Evolutionary conservation across 371 early-diverging fungal genomes (phyloP).

Genomic region (Mortierella polycephala): DNA sequence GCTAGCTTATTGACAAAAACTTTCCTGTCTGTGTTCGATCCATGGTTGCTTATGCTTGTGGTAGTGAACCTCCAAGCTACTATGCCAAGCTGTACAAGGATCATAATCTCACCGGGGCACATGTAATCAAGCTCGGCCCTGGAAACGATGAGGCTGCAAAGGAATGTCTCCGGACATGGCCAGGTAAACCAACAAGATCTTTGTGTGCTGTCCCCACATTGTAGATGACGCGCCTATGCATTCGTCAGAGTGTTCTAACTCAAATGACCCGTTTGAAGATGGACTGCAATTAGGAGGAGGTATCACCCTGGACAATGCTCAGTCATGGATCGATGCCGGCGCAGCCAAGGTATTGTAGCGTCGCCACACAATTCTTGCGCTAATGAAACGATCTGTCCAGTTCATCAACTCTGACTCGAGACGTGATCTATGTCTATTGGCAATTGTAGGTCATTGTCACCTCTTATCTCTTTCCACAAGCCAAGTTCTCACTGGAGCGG

Average conservation of each 20-base stretch:
- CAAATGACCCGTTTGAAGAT: slow-evolving; percentile 27
- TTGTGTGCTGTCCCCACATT: neutral
- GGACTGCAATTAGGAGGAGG: slow-evolving; percentile 97
- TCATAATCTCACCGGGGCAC: slow-evolving; percentile 83
- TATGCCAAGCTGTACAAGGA: slow-evolving; percentile 85
- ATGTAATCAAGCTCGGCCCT: slow-evolving; percentile 94
- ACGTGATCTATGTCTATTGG: neutral
- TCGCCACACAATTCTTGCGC: neutral
- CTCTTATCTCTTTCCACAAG: slow-evolving; percentile 90
- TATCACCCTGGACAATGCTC: slow-evolving; percentile 87
- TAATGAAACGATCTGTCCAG: neutral
- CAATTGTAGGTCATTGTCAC: slow-evolving; percentile 88
- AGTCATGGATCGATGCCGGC: slow-evolving; percentile 85
- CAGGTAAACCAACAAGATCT: slow-evolving; percentile 55
- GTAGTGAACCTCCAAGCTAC: slow-evolving; percentile 78
- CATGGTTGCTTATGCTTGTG: slow-evolving; percentile 9
- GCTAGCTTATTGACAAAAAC: neutral
- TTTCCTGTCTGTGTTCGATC: neutral
- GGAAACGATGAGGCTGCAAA: slow-evolving; percentile 89
- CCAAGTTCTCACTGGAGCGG: slow-evolving; percentile 74
- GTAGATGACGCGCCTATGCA: neutral
- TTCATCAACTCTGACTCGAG: neutral
- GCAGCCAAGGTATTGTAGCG: slow-evolving; percentile 76
- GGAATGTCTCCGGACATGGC: slow-evolving; percentile 89
- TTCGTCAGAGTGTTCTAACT: neutral